Conservation (phyloP, 306 rosid genomes). For the Ammopiptanthus mongolicus region DNA sequence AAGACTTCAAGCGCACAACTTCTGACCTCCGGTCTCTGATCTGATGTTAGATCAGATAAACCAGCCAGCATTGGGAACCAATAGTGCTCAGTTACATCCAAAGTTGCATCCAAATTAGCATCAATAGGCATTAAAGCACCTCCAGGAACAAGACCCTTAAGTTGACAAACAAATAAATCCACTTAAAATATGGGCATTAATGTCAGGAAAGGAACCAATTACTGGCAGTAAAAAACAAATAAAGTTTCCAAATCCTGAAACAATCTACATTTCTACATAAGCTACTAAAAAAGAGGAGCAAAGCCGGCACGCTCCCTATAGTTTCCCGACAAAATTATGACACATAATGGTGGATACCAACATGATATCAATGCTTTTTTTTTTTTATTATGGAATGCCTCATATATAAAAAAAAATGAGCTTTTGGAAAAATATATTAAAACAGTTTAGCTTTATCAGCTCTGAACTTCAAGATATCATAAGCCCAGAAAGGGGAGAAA, state of each 20-base stretch:
- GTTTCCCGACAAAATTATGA: slow-evolving; percentile 11
- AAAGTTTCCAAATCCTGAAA: slow-evolving; percentile 2
- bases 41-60: slow-evolving; percentile 94
- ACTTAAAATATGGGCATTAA: neutral
- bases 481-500: neutral
- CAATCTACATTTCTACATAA: neutral
- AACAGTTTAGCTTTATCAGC: neutral
- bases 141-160: slow-evolving; percentile 93
- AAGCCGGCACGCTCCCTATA: neutral
- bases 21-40: slow-evolving; percentile 93
- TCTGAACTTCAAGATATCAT: slow-evolving; percentile 4
- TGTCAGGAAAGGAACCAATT: neutral
- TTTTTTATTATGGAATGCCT: neutral
- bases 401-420: neutral
- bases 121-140: slow-evolving; percentile 90
- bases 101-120: slow-evolving; percentile 43
- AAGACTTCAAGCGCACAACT: slow-evolving; percentile 97
- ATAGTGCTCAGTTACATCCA: slow-evolving; percentile 92
- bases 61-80: slow-evolving; percentile 99
- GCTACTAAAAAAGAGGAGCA: neutral
- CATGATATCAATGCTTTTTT: slow-evolving; percentile 4
- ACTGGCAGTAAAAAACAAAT: neutral
- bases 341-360: neutral
- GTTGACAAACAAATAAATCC: slow-evolving; percentile 22
- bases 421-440: neutral